These are phyloP conservation scores for Blastocystis hominis DNA, from an alignment of 352 stramenopile species.

Conservation along the genomic window DNA sequence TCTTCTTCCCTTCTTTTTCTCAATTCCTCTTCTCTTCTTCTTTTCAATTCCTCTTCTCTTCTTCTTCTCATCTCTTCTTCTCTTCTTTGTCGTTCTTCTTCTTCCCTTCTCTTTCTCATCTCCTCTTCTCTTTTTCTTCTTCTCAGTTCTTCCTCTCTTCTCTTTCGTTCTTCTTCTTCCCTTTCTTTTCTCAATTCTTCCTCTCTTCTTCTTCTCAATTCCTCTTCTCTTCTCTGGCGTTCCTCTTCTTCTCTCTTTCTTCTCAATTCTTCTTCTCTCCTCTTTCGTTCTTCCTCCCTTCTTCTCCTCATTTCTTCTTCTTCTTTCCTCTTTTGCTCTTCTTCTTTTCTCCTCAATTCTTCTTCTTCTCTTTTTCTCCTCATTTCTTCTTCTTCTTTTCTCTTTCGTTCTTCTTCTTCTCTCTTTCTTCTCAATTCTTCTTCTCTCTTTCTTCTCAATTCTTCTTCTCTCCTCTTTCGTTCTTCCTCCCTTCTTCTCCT, in stretches of 20 bases:
- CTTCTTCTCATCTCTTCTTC: neutral
- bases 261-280: neutral
- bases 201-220: neutral
- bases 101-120: neutral
- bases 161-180: neutral
- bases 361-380: conserved; percentile 21
- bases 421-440: neutral
- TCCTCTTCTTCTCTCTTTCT: neutral
- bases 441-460: neutral
- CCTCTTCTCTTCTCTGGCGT: neutral
- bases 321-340: neutral
- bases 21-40: neutral
- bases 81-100: neutral
- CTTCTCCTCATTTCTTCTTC: neutral
- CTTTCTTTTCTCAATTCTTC: neutral
- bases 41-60: neutral
- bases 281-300: conserved; percentile 21
- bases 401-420: conserved; percentile 15
- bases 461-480: neutral
- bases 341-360: neutral
- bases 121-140: neutral
- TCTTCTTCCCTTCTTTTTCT: neutral
- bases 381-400: conserved; percentile 15
- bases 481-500: neutral
- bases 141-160: neutral